Percentiles rank a stretch among this genome's conserved stretches.
Evolutionary conservation across 768 basidiomycete species (phyloP).

Genomic region (Auricularia sp.): DNA sequence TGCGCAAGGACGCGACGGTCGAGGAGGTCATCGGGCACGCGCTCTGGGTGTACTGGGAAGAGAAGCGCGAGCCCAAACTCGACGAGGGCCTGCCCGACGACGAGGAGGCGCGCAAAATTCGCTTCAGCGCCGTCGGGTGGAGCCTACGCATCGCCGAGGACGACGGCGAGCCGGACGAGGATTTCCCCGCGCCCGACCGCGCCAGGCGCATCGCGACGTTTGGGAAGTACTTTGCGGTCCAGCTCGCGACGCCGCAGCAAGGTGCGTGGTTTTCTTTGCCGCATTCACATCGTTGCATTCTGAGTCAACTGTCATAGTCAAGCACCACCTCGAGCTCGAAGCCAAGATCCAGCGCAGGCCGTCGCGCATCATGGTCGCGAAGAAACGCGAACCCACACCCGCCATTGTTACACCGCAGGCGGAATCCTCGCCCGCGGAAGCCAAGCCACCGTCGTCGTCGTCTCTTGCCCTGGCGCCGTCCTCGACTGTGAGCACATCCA

Average conservation of each 20-base stretch:
- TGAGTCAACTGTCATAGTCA: conserved; percentile 22
- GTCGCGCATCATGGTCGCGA: conserved; percentile 54
- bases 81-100: conserved; percentile 57
- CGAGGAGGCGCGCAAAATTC: conserved; percentile 48
- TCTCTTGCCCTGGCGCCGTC: background rate
- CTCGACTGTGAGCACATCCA: background rate
- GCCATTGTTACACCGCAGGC: background rate
- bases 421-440: conserved; percentile 7
- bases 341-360: conserved; percentile 74
- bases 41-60: conserved; percentile 89
- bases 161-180: conserved; percentile 97
- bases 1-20: conserved; percentile 80
- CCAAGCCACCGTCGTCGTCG: background rate
- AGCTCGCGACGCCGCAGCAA: conserved; percentile 34
- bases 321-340: conserved; percentile 75
- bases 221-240: background rate
- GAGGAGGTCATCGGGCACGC: conserved; percentile 95
- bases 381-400: conserved; percentile 26
- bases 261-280: conserved; percentile 31
- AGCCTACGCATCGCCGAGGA: conserved; percentile 88
- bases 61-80: conserved; percentile 67
- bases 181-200: conserved; percentile 93
- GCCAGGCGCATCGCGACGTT: conserved; percentile 18
- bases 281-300: background rate
- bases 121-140: conserved; percentile 78